These are phyloP conservation scores for Incumbomyces lentus DNA, from an alignment of 2,329 filamentous ascomycete species.

Conservation along the genomic window DNA sequence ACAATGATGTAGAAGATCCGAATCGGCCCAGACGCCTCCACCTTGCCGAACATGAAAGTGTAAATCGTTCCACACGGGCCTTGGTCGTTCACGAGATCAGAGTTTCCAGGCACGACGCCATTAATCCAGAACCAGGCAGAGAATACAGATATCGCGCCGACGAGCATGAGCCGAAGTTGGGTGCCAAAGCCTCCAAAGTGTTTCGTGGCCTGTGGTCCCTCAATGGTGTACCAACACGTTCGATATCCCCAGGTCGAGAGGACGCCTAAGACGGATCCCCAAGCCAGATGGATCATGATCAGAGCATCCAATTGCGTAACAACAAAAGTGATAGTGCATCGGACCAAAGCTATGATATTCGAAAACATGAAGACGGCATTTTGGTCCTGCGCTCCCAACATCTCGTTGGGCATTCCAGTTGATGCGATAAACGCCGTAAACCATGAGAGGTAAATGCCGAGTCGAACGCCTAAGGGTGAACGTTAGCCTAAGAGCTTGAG, in stretches of 20 bases:
- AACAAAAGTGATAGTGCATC: slow-evolving; percentile 10
- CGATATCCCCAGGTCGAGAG: slow-evolving; percentile 11
- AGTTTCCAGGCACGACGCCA: slow-evolving; percentile 4
- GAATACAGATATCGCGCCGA: slow-evolving; percentile 5
- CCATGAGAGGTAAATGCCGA: slow-evolving; percentile 12
- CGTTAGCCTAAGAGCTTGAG: neutral
- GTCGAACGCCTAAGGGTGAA: neutral
- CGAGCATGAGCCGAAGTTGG: slow-evolving; percentile 9
- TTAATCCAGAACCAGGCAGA: slow-evolving; percentile 9
- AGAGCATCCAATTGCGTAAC: slow-evolving; percentile 10
- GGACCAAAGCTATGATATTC: slow-evolving; percentile 9
- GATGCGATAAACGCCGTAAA: slow-evolving; percentile 30
- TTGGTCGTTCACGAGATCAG: slow-evolving; percentile 1
- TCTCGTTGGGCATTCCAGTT: slow-evolving; percentile 63
- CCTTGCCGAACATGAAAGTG: slow-evolving; percentile 12
- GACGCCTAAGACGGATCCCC: slow-evolving; percentile 9
- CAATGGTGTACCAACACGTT: slow-evolving; percentile 8
- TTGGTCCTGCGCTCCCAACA: slow-evolving; percentile 66
- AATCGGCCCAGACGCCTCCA: slow-evolving; percentile 8
- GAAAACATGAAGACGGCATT: slow-evolving; percentile 45
- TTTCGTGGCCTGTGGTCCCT: slow-evolving; percentile 10
- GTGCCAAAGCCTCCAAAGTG: slow-evolving; percentile 13
- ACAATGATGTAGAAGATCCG: slow-evolving; percentile 11
- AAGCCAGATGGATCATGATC: slow-evolving; percentile 9
- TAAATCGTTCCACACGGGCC: slow-evolving; percentile 9